Evolutionary conservation across 2,329 filamentous ascomycete species (phyloP).

Genomic region (Colletotrichum orchidophilum): DNA sequence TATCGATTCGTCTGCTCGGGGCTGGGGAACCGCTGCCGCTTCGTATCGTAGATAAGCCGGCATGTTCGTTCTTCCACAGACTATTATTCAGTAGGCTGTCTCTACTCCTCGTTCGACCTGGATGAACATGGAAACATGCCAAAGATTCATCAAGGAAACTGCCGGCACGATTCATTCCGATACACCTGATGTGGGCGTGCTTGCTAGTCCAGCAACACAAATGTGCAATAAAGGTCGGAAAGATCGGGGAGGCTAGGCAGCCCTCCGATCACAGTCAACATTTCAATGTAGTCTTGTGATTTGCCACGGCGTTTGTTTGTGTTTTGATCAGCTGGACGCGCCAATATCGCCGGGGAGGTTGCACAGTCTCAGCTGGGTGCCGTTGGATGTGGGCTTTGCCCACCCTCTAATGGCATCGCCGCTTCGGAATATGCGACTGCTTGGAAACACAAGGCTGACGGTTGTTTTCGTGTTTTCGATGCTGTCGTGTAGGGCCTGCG

Average conservation of each 20-base stretch:
- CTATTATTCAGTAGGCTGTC: neutral
- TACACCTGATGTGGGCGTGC: neutral
- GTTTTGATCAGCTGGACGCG: constrained; percentile 29
- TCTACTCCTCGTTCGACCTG: neutral
- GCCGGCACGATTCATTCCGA: constrained; percentile 2
- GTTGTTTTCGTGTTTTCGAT: neutral
- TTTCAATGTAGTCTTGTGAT: constrained; percentile 12
- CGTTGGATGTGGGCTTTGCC: constrained; percentile 26
- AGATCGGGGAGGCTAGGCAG: neutral
- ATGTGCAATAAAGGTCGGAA: neutral
- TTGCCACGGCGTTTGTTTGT: constrained; percentile 11
- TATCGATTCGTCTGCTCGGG: constrained; percentile 1
- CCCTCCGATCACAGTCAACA: neutral
- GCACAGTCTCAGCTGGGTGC: constrained; percentile 31
- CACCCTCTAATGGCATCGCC: constrained; percentile 6
- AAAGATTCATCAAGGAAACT: neutral
- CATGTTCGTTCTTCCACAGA: neutral
- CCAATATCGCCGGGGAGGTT: neutral
- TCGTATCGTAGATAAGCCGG: constrained; percentile 19
- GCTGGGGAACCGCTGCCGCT: neutral
- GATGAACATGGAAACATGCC: neutral
- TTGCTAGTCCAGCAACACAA: neutral
- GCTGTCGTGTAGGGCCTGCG: neutral
- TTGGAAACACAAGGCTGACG: neutral
- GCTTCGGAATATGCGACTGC: neutral